Evolutionary conservation across 2,329 filamentous ascomycete genomes (phyloP).

Genomic region (Penicillium sp.): DNA sequence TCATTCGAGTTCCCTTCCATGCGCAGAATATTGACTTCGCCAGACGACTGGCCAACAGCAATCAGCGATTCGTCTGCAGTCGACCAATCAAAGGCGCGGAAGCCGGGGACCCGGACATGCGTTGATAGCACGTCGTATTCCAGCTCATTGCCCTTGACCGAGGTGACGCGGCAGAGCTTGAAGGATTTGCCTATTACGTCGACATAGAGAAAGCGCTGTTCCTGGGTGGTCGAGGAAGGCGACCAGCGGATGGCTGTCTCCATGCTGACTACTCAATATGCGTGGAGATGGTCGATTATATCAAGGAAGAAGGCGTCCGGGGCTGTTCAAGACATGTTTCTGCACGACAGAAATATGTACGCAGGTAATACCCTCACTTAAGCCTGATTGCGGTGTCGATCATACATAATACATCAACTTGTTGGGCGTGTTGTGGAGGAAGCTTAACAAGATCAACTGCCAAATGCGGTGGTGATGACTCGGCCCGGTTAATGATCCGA

Average conservation of each 20-base stretch:
- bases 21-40: conserved; percentile 57
- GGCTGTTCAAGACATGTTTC: conserved; percentile 13
- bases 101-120: conserved; percentile 55
- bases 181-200: conserved; percentile 59
- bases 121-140: conserved; percentile 52
- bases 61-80: conserved; percentile 55
- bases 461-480: conserved; percentile 19
- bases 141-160: conserved; percentile 37
- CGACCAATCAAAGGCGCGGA: conserved; percentile 65
- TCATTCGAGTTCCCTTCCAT: conserved; percentile 49
- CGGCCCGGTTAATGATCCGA: conserved; percentile 29
- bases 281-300: background rate
- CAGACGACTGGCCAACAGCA: conserved; percentile 58
- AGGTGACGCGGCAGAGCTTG: conserved; percentile 52
- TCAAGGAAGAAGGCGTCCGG: background rate
- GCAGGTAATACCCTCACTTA: background rate
- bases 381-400: background rate
- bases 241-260: conserved; percentile 63
- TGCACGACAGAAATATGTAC: background rate
- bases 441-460: conserved; percentile 3
- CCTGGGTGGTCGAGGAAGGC: conserved; percentile 50
- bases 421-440: too few species aligned
- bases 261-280: conserved; percentile 34
- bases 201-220: conserved; percentile 58
- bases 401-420: background rate